These are phyloP conservation scores for Penicillium arizonense DNA, from an alignment of 495 filamentous ascomycete species.

Conservation along the genomic window DNA sequence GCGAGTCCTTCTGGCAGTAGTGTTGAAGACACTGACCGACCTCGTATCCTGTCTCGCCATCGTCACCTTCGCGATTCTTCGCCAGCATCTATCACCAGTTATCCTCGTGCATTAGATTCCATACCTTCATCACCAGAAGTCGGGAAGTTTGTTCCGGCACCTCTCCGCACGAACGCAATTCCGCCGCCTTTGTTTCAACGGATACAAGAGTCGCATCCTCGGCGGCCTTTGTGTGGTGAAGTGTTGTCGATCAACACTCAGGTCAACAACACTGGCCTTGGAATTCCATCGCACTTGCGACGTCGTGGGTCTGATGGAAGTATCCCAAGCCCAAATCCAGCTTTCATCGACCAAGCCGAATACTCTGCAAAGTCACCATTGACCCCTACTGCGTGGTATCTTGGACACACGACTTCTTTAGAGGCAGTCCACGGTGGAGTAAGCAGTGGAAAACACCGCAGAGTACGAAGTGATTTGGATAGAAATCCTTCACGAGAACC, in stretches of 20 bases:
- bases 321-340: conserved; percentile 51
- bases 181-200: conserved; percentile 23
- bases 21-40: conserved; percentile 21
- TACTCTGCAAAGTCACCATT: conserved; percentile 40
- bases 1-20: conserved; percentile 35
- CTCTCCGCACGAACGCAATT: conserved; percentile 1
- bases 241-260: conserved; percentile 40
- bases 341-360: conserved; percentile 44
- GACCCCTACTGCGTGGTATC: conserved; percentile 58
- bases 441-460: conserved; percentile 40
- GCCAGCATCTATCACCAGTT: conserved; percentile 3
- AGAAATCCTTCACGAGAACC: conserved; percentile 19
- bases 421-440: conserved; percentile 42
- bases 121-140: conserved; percentile 8
- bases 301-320: conserved; percentile 55
- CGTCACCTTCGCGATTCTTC: conserved; percentile 25
- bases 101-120: conserved; percentile 10
- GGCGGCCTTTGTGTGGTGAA: conserved; percentile 53
- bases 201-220: conserved; percentile 21
- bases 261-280: conserved; percentile 38
- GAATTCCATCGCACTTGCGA: conserved; percentile 35
- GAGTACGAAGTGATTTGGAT: conserved; percentile 47
- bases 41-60: conserved; percentile 28
- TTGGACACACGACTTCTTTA: conserved; percentile 45
- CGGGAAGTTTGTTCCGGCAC: not conserved